phyloP scores from a whole-genome alignment of 306 rosid species.

The Oxytropis ochrocephala region DNA sequence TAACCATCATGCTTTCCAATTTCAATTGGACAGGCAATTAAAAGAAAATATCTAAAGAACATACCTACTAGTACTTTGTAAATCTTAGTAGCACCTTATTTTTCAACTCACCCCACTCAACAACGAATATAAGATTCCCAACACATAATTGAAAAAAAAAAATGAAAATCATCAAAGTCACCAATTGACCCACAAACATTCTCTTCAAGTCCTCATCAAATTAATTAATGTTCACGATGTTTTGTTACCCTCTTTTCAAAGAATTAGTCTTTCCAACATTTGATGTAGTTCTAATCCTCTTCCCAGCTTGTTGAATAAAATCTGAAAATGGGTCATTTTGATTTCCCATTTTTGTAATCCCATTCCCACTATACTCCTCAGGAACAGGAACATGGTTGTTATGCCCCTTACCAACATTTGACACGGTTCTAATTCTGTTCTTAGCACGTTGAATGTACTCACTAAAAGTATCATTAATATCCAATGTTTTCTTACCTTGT shows the following conservation, averaged over 20 bases:
- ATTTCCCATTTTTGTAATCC: constrained; percentile 5
- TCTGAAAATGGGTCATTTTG: constrained; percentile 39
- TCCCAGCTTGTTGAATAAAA: constrained; percentile 30
- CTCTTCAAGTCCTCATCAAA: too few relatives aligned
- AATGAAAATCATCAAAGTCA: not conserved
- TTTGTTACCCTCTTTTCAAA: constrained; percentile 22
- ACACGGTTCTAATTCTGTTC: constrained; percentile 15
- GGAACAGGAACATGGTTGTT: not conserved
- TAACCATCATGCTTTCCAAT: not conserved
- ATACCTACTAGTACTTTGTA: not conserved
- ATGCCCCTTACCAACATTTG: constrained; percentile 24
- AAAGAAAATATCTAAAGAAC: not conserved
- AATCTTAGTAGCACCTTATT: constrained; percentile 11
- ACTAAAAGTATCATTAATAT: constrained; percentile 18
- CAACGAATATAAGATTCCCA: not conserved
- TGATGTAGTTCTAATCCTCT: constrained; percentile 32
- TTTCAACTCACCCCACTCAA: not conserved
- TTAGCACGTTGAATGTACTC: constrained; percentile 25
- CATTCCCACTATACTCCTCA: not conserved
- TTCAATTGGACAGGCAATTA: not conserved
- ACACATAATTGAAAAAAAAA: not conserved
- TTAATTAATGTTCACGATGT: not conserved
- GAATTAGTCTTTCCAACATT: constrained; percentile 27
- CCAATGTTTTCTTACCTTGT: constrained; percentile 19
- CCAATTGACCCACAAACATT: not conserved